A percentile compares a stretch with the other conserved stretches of the same genome.
Conservation (phyloP, 2,329 filamentous ascomycete species). For the Cercospora sesami region DNA sequence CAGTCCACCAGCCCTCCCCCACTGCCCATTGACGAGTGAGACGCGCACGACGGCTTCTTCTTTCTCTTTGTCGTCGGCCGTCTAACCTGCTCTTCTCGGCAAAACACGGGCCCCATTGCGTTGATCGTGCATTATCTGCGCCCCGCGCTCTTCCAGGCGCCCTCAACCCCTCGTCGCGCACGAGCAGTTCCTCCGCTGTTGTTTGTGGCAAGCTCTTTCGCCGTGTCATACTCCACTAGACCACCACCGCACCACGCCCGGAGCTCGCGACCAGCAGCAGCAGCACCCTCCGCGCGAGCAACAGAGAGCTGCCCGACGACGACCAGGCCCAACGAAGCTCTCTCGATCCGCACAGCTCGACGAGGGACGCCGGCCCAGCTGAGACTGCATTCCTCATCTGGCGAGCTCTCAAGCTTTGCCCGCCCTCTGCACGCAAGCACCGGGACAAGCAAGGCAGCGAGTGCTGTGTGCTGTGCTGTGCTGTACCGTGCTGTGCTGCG, state of each 20-base stretch:
- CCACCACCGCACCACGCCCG: background rate
- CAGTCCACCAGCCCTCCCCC: background rate
- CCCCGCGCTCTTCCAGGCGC: background rate
- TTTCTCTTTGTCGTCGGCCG: background rate
- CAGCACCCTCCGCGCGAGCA: background rate
- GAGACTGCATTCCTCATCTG: slow-evolving; percentile 7
- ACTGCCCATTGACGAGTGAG: background rate
- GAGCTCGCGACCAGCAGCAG: background rate
- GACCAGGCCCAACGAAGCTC: background rate
- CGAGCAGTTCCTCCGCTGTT: background rate
- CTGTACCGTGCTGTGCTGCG: background rate
- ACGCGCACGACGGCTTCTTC: too few relatives aligned
- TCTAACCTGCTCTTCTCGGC: background rate
- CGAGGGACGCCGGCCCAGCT: slow-evolving; percentile 9
- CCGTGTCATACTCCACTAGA: slow-evolving; percentile 3
- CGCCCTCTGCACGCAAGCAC: background rate
- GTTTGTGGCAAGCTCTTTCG: slow-evolving; percentile 3
- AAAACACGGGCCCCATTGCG: background rate
- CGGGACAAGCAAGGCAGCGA: background rate
- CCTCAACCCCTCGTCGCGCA: slow-evolving; percentile 4
- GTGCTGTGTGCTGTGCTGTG: background rate
- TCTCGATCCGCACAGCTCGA: slow-evolving; percentile 14
- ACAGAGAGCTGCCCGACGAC: background rate
- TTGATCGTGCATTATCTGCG: background rate
- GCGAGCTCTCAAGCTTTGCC: slow-evolving; percentile 7